Percentiles rank a stretch among this genome's conserved stretches.
Evolutionary conservation across 2,329 filamentous ascomycete genomes (phyloP).

Genomic region (Cercospora sojina): DNA sequence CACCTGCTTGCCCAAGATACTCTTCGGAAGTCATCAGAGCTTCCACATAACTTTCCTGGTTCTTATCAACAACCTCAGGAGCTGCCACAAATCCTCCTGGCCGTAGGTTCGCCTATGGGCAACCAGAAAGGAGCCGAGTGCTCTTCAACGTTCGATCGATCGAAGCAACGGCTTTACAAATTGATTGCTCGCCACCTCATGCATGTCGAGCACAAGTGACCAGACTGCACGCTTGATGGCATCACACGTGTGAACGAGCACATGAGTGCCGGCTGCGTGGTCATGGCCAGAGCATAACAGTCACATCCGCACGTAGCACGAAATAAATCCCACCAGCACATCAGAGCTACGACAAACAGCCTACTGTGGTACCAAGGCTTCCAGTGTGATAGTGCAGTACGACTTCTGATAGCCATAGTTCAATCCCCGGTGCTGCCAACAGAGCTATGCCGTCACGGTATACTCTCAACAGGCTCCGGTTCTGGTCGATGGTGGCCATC

Average conservation of each 20-base stretch:
- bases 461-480: background rate
- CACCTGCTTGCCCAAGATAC: background rate
- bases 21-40: background rate
- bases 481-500: background rate
- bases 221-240: background rate
- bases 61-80: background rate
- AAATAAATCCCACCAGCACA: background rate
- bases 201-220: background rate
- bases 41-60: background rate
- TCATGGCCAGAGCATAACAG: background rate
- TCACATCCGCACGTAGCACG: background rate
- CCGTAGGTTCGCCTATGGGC: background rate
- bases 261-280: background rate
- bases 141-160: background rate
- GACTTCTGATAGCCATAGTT: background rate
- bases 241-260: background rate
- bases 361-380: background rate
- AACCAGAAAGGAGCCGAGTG: background rate
- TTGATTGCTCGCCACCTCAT: background rate
- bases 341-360: background rate
- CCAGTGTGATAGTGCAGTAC: background rate
- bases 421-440: background rate
- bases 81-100: background rate
- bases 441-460: background rate
- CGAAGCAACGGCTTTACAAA: background rate